Conservation (phyloP, 2,329 filamentous ascomycete genomes). For the Pleomassaria siparia region DNA sequence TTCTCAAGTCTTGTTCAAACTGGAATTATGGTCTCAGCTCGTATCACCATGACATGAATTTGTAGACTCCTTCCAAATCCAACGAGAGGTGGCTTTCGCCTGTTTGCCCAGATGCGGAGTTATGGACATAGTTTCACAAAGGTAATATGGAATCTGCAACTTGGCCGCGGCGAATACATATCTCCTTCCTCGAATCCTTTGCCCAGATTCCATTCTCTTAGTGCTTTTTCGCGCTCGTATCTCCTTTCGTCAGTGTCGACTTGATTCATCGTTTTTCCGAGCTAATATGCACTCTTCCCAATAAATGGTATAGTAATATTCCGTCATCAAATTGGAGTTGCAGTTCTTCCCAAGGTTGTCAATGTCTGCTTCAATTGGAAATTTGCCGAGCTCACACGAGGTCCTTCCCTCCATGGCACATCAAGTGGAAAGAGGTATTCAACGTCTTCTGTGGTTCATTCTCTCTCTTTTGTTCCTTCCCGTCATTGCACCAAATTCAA, state of each 20-base stretch:
- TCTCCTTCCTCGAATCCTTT: background rate
- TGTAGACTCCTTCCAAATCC: conserved; percentile 2
- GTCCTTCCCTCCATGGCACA: too few relatives aligned
- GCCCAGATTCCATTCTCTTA: background rate
- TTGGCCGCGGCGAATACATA: background rate
- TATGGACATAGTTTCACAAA: background rate
- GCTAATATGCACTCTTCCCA: background rate
- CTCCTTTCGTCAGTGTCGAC: background rate
- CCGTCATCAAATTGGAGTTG: too few relatives aligned
- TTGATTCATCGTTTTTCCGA: background rate
- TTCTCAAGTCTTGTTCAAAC: background rate
- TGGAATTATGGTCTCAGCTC: background rate
- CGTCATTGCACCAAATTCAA: too few relatives aligned
- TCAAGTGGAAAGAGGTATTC: too few relatives aligned
- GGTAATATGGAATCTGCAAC: background rate
- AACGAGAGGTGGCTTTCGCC: conserved; percentile 7
- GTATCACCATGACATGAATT: conserved; percentile 2
- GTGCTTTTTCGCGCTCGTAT: too few relatives aligned
- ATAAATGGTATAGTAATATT: too few relatives aligned
- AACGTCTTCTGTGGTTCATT: too few relatives aligned
- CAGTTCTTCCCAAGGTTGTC: too few relatives aligned
- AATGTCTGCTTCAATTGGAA: too few relatives aligned
- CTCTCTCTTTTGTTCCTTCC: too few relatives aligned
- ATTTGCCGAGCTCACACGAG: too few relatives aligned
- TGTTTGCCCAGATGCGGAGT: conserved; percentile 4